Base-by-base conservation (phyloP, 179 eudicot genomes). In the Corrigiola litoralis region DNA sequence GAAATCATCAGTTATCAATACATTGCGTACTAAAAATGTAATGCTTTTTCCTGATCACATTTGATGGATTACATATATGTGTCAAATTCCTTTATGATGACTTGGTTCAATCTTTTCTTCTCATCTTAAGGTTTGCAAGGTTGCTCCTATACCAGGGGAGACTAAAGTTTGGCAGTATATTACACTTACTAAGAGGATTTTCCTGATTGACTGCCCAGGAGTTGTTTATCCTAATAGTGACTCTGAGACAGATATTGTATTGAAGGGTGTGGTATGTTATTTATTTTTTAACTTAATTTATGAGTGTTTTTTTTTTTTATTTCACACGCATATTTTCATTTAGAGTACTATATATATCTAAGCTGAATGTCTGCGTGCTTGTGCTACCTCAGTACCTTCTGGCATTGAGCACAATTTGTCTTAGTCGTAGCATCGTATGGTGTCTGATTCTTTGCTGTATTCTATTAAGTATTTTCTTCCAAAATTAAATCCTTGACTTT, bases 161-260 rank as follows among this genome's bases (percentile, higher is more conserved):
- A 87, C 95, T 66, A 90, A 94, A 75, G 96, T 87, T 54, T 90
- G 90, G 95, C 96, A 90, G 58, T 90, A 87, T 68, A 87, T 94
- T 34, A 87, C 95, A 32, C 97, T 92, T 38, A 90, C 97, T 8
- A 91, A 94, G 79, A 81, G 71, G 75, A 87, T 94, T 61, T 88
- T 81, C 66, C 82, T 94, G 78, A 86, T 87, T 66, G 99, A 94
- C 61, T 90, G 96, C 79, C 99, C 99, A 67, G 99, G 99, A 63
- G 96, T 90, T 69, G 97, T 94, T 64, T 90, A 90, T 79, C 89
- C 81, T 20, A 85, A 76, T 58, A 79, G 38, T 9, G 97, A 94
- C 77, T 49, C 97, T 4, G 90, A 92, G 75, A 87, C 99, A 17
- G 97, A 94, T 80, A 73, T 87, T 72, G 89, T 92, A 58, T 75